phyloP scores from a whole-genome alignment of 768 basidiomycete genomes.

The Lactarius pseudohatsudake region DNA sequence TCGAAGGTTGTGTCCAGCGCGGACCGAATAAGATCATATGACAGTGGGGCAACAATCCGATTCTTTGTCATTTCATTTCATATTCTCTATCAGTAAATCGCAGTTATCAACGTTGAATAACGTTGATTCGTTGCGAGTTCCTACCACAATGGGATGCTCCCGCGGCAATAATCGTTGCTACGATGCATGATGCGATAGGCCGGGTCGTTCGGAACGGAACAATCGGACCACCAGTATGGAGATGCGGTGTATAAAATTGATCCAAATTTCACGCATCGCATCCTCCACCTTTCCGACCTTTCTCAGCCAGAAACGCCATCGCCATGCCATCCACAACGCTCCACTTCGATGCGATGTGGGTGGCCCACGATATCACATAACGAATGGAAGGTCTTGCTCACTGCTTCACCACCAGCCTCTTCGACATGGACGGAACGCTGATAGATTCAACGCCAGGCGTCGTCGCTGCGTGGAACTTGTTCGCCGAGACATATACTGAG shows the following conservation, averaged over 20 bases:
- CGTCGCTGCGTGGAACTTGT: constrained; percentile 78
- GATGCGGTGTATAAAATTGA: no score
- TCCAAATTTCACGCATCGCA: no score
- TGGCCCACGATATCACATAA: constrained; percentile 5
- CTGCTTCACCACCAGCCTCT: constrained; percentile 46
- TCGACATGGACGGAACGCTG: constrained; percentile 84
- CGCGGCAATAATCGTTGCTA: background rate
- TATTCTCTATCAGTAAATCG: background rate
- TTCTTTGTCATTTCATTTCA: background rate
- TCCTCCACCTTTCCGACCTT: no score
- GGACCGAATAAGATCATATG: no score
- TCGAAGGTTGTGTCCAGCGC: no score
- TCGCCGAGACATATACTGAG: constrained; percentile 64
- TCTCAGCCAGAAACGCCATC: background rate
- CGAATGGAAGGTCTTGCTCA: background rate
- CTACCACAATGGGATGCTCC: background rate
- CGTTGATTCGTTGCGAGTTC: background rate
- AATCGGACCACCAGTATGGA: background rate
- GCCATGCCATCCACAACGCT: constrained; percentile 38
- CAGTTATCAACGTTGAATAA: background rate
- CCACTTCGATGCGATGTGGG: constrained; percentile 44
- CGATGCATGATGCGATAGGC: background rate
- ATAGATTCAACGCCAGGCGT: constrained; percentile 84
- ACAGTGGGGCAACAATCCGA: background rate
- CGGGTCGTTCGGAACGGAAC: background rate